Percentiles rank a stretch among this genome's conserved stretches.
phyloP scores from a whole-genome alignment of 345 rosid genomes.

The Linum trigynum region DNA sequence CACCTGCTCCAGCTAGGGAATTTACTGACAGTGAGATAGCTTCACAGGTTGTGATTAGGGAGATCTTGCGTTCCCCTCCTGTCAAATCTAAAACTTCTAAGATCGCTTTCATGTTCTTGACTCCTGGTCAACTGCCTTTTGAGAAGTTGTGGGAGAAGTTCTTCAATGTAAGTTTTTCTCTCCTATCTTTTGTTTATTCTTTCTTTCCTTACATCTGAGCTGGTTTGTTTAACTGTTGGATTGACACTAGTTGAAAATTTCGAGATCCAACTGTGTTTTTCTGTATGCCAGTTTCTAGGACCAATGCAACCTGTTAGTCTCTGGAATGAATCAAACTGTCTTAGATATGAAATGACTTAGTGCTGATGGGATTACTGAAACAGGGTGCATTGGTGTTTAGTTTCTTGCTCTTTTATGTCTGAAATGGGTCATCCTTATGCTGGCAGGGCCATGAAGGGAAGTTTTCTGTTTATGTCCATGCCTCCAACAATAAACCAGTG shows the following conservation, averaged over 20 bases:
- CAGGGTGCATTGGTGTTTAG: not conserved
- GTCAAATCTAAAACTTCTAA: slow-evolving; percentile 44
- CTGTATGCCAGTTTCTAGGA: too few relatives aligned
- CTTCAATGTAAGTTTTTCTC: slow-evolving; percentile 42
- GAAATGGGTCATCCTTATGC: slow-evolving; percentile 6
- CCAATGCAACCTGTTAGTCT: not conserved
- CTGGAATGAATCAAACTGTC: not conserved
- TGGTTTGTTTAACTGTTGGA: not conserved
- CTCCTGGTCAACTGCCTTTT: slow-evolving; percentile 74
- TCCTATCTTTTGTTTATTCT: not conserved
- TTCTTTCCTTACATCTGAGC: not conserved
- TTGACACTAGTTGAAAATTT: not conserved
- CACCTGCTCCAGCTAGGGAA: slow-evolving; percentile 72
- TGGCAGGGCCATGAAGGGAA: slow-evolving; percentile 74
- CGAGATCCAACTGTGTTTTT: not conserved
- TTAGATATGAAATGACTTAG: not conserved
- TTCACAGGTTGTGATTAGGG: slow-evolving; percentile 59
- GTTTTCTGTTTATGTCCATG: slow-evolving; percentile 72
- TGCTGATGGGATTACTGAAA: not conserved
- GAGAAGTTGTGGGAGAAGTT: slow-evolving; percentile 94
- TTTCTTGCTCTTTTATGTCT: not conserved
- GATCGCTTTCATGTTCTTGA: slow-evolving; percentile 88
- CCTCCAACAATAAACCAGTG: slow-evolving; percentile 61
- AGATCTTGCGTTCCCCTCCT: slow-evolving; percentile 51
- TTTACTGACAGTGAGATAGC: slow-evolving; percentile 74